Evolutionary conservation across 2,329 filamentous ascomycete genomes (phyloP).

Genomic region (Aspergillus japonicus): DNA sequence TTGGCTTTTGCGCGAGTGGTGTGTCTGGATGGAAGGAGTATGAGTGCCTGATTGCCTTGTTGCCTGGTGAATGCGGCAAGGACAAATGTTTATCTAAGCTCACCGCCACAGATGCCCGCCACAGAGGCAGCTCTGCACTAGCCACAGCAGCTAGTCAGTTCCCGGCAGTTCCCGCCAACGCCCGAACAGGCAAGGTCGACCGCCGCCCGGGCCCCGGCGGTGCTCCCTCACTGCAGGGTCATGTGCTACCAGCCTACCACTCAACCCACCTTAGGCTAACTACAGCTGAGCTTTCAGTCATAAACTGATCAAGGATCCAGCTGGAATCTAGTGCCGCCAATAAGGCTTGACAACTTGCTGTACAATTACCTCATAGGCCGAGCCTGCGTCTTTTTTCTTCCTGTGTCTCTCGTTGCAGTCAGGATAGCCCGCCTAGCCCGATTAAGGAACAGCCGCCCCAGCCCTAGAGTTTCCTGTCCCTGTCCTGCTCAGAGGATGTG

Average conservation of each 20-base stretch:
- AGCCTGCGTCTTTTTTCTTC: background rate
- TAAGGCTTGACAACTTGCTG: background rate
- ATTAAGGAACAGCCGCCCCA: constrained; percentile 1
- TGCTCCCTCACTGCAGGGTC: background rate
- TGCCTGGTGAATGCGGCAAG: background rate
- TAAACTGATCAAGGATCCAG: background rate
- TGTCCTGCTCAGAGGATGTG: background rate
- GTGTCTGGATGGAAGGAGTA: constrained; percentile 17
- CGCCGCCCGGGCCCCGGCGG: background rate
- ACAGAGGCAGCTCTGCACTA: background rate
- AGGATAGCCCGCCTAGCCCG: background rate
- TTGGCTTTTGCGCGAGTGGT: constrained; percentile 23
- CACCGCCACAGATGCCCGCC: background rate
- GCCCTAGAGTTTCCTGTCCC: background rate
- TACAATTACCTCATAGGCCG: constrained; percentile 2
- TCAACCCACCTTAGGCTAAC: background rate
- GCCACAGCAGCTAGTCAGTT: background rate
- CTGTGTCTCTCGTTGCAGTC: background rate
- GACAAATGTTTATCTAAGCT: background rate
- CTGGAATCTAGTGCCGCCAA: background rate
- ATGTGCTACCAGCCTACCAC: background rate
- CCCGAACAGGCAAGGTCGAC: background rate
- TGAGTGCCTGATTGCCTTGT: background rate
- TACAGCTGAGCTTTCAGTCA: too few relatives aligned
- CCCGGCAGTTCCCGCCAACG: background rate